These are phyloP conservation scores for Scheffersomyces illinoinensis DNA, from an alignment of 1,139 yeast species.

Conservation along the genomic window DNA sequence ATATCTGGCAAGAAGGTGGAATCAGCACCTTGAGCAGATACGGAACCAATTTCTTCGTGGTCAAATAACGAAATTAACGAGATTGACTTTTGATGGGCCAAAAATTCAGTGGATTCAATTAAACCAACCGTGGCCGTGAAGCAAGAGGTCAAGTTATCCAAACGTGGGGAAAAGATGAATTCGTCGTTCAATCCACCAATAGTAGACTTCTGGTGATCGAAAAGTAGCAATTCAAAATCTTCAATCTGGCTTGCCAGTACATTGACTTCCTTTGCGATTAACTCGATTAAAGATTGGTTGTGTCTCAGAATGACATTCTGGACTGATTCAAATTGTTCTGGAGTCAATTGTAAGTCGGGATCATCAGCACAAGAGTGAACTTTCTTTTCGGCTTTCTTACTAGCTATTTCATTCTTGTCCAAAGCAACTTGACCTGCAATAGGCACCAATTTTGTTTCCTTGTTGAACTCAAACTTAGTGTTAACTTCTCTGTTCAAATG, in stretches of 20 bases:
- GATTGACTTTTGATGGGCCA: slow-evolving; percentile 55
- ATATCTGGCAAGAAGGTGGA: slow-evolving; percentile 85
- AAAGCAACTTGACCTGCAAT: slow-evolving; percentile 69
- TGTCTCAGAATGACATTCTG: slow-evolving; percentile 73
- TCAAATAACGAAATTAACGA: slow-evolving; percentile 81
- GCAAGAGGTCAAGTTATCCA: slow-evolving; percentile 88
- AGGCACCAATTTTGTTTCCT: slow-evolving; percentile 83
- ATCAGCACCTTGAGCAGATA: slow-evolving; percentile 95
- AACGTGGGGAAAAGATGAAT: slow-evolving; percentile 89
- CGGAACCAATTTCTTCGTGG: slow-evolving; percentile 94
- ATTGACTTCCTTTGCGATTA: slow-evolving; percentile 65
- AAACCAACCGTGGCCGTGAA: slow-evolving; percentile 76
- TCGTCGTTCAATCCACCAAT: slow-evolving; percentile 90
- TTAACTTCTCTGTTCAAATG: slow-evolving; percentile 81
- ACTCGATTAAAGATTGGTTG: slow-evolving; percentile 63
- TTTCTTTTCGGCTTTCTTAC: slow-evolving; percentile 17
- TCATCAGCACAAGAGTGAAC: slow-evolving; percentile 48
- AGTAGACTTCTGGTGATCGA: slow-evolving; percentile 78
- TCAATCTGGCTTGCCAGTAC: slow-evolving; percentile 58
- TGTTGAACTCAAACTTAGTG: slow-evolving; percentile 82
- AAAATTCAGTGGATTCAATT: slow-evolving; percentile 48
- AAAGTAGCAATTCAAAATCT: slow-evolving; percentile 88
- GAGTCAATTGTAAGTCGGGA: slow-evolving; percentile 43
- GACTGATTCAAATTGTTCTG: slow-evolving; percentile 64
- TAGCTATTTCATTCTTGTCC: slow-evolving; percentile 28